These are phyloP conservation scores for Saccharomyces paradoxus DNA, from an alignment of 805 yeast genomes.

Conservation along the genomic window DNA sequence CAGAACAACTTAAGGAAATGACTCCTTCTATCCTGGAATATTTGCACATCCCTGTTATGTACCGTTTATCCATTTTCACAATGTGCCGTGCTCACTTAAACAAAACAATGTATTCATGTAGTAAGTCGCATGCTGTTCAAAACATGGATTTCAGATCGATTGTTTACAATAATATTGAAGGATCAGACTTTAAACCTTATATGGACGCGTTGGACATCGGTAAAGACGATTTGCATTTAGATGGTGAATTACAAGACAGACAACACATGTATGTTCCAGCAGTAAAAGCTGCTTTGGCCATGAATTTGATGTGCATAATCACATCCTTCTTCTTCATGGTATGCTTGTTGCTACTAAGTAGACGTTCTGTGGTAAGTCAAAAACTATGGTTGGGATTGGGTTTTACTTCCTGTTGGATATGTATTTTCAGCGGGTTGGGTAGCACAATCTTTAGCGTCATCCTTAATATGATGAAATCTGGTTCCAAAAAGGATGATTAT, in stretches of 20 bases:
- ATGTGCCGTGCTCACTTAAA: slow-evolving; percentile 20
- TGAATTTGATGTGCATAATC: slow-evolving; percentile 21
- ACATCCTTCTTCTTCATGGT: slow-evolving; percentile 17
- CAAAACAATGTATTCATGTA: slow-evolving; percentile 19
- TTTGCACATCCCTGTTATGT: slow-evolving; percentile 22
- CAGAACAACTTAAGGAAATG: slow-evolving; percentile 16
- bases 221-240: slow-evolving; percentile 22
- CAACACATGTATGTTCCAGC: slow-evolving; percentile 29
- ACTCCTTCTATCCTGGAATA: slow-evolving; percentile 21
- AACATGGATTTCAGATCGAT: slow-evolving; percentile 27
- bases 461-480: slow-evolving; percentile 25
- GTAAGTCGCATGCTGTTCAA: slow-evolving; percentile 28
- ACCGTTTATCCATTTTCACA: slow-evolving; percentile 26
- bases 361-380: slow-evolving; percentile 3
- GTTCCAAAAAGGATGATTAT: slow-evolving; percentile 26
- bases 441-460: slow-evolving; percentile 25
- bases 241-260: slow-evolving; percentile 24
- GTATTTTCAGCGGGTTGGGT: slow-evolving; percentile 24
- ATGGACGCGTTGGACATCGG: slow-evolving; percentile 22
- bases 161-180: slow-evolving; percentile 22
- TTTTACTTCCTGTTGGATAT: slow-evolving; percentile 9
- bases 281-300: slow-evolving; percentile 25
- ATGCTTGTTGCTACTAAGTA: slow-evolving; percentile 4
- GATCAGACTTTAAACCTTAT: slow-evolving; percentile 28
- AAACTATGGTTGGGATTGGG: not conserved